These are phyloP conservation scores for Drechslera avenae DNA, from an alignment of 2,329 filamentous ascomycete genomes.

Conservation along the genomic window DNA sequence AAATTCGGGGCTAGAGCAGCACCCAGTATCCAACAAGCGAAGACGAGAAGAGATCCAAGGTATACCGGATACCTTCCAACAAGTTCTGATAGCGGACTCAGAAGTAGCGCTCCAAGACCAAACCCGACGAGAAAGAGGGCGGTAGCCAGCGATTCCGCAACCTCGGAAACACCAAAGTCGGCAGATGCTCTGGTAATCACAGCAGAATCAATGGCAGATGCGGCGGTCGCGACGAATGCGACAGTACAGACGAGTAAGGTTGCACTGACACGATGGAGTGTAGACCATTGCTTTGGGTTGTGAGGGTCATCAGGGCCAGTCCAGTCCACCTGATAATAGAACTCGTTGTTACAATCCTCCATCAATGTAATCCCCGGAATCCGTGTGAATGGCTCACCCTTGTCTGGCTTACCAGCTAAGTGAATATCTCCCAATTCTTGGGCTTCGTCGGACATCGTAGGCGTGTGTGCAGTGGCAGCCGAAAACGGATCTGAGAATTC, in stretches of 20 bases:
- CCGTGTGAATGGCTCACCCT: constrained; percentile 4
- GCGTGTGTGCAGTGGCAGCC: not conserved
- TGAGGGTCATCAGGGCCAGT: constrained; percentile 1
- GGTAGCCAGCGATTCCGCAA: constrained; percentile 55
- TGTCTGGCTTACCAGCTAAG: not conserved
- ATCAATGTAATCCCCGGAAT: constrained; percentile 9
- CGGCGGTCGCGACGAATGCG: constrained; percentile 57
- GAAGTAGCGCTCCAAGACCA: constrained; percentile 48
- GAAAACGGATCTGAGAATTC: not conserved
- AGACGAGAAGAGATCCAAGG: constrained; percentile 29
- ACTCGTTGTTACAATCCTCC: constrained; percentile 5
- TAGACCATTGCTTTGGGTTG: constrained; percentile 11
- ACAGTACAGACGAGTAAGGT: constrained; percentile 40
- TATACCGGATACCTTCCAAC: constrained; percentile 50
- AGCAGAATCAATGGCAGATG: constrained; percentile 60
- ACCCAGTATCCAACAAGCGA: constrained; percentile 42
- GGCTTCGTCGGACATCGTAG: not conserved
- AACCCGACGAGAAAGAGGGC: constrained; percentile 56
- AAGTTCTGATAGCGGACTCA: constrained; percentile 57
- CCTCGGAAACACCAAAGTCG: constrained; percentile 52
- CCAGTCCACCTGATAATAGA: constrained; percentile 13
- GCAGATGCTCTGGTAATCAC: constrained; percentile 57
- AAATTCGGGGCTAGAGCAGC: constrained; percentile 50
- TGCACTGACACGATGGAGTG: constrained; percentile 6
- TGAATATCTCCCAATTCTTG: not conserved